phyloP scores from a whole-genome alignment of 148 eudicot species.

The Amaranthus palmeri region DNA sequence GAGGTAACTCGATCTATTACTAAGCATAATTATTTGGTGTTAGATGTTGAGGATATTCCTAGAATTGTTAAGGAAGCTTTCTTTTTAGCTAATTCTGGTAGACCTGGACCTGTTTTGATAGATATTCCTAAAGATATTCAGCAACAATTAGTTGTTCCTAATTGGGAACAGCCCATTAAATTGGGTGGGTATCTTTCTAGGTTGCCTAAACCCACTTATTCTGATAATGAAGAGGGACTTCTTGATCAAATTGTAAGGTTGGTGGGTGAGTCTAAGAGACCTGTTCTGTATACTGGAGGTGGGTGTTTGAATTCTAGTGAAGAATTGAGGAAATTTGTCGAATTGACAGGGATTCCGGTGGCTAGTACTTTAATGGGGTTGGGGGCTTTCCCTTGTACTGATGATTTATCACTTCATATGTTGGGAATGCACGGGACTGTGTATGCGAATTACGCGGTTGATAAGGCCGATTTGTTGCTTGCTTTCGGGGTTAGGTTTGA shows the following conservation, averaged over 20 bases:
- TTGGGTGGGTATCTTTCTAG: slow-evolving; percentile 66
- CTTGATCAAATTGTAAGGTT: slow-evolving; percentile 73
- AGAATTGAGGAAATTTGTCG: slow-evolving; percentile 65
- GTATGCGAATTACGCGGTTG: slow-evolving; percentile 75
- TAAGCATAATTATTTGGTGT: slow-evolving; percentile 77
- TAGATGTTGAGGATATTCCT: slow-evolving; percentile 82
- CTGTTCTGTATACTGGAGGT: slow-evolving; percentile 82
- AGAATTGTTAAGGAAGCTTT: slow-evolving; percentile 79
- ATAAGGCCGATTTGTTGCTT: slow-evolving; percentile 75
- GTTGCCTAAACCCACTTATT: slow-evolving; percentile 47
- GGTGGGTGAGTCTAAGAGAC: slow-evolving; percentile 58
- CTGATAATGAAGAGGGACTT: not conserved
- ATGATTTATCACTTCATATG: slow-evolving; percentile 63
- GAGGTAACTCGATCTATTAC: slow-evolving; percentile 89
- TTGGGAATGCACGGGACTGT: slow-evolving; percentile 94
- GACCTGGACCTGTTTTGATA: slow-evolving; percentile 84
- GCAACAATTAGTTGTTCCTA: slow-evolving; percentile 69
- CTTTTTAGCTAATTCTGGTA: slow-evolving; percentile 58
- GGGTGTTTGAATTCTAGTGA: slow-evolving; percentile 78
- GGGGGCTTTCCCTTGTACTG: slow-evolving; percentile 56
- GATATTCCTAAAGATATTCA: slow-evolving; percentile 92
- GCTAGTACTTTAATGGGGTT: slow-evolving; percentile 91
- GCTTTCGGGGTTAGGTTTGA: slow-evolving; percentile 92
- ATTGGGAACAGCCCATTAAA: slow-evolving; percentile 59
- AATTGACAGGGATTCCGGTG: slow-evolving; percentile 70